Evolutionary conservation across 2,329 filamentous ascomycete genomes (phyloP), one percentile per base, ranked within the genome.

Genomic region (Fusarium sambucinum): DNA sequence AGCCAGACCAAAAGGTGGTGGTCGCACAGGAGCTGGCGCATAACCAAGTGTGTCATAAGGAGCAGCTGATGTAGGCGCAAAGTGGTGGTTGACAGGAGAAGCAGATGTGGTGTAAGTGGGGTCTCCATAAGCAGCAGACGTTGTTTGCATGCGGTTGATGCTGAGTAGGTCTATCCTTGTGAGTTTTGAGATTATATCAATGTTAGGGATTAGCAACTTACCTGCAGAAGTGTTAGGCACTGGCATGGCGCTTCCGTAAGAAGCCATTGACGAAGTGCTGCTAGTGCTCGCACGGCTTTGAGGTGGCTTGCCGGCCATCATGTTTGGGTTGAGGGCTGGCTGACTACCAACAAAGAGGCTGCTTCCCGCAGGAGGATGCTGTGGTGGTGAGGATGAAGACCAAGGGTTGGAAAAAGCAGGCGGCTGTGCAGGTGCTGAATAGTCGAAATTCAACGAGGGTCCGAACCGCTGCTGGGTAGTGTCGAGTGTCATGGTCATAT

Each of bases 401-500:
- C 94, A 97, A 41, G 94, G 94, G 80, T 97, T 96, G 75, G 91
- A 94, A 83, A 97, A 97, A 70, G 96, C 91, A 89, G 82, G 85
- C 77, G 83, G 86, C 78, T 75, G 85, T 78, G 64, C 67, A 71
- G 79, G 77, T 35, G 81, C 79, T 62, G 83, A 80, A 80, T 92
- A 93, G 79, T 95, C 92, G 84, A 95, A 96, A 80, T 88, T 89
- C 83, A 97, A 81, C 78, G 86, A 81, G 77, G 86, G 87, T 77
- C 87, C 92, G 83, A 91, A 92, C 79, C 89, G 88, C 84, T 89
- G 92, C 83, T 95, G 93, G 80, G 94, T 92, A 76, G 89, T 89
- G 83, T 97, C 93, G 84, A 97, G 89, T 80, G 94, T 92, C 93
- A 97, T 97, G 83, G 93, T 96, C 94, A 97, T 97, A 80, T 80